Base-by-base conservation (phyloP, 352 stramenopile genomes). In the Pythium guiyangense region DNA sequence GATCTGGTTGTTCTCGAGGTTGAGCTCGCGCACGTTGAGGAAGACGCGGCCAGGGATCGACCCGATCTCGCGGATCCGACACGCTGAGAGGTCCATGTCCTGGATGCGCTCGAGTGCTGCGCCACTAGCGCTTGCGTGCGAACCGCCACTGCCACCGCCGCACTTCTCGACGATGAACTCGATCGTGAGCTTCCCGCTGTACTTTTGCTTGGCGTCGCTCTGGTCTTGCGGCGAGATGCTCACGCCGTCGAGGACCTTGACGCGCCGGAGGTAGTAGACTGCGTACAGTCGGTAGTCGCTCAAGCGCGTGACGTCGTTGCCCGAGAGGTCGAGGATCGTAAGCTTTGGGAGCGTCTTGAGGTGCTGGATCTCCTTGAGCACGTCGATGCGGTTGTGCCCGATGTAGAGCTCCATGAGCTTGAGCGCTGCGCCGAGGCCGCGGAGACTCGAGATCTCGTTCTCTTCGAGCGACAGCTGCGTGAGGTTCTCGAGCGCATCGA, bases 361-460 rank as follows among this genome's bases (percentile, higher is more conserved):
- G 40, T 92, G 73, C 54, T 93, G 85, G 6, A 94, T 66, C 40
- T 90, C 80, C 34, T 88, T 92, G 17, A 96, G 31, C 11, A 74
- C 73, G n/a, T 86, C 77, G 39, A 96, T 83, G 18, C 74, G 63
- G 52, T 96, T 96, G 56, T 86, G 87, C 5, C 86, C 81, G n/a
- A 94, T 67, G 62, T 96, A 96, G 0, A 96, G 59, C 51, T 96
- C 87, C 84, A 94, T 92, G 10, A 95, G 61, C 46, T 86, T 90
- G 48, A 74, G 52, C 1, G 87, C 74, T 0, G 71, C 67, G 0
- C 70, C 68, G 6, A 96, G 61, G 0, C 83, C 84, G 10, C 71
- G 64, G 9, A 96, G 64, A 44, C 78, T 88, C 14, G 71, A 74
- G 40, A 96, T 94, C 18, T 79, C 63, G 49, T 96, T 96, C 47